phyloP scores from a whole-genome alignment of 768 basidiomycete species.

The Boletus pseudo-olivaceus region DNA sequence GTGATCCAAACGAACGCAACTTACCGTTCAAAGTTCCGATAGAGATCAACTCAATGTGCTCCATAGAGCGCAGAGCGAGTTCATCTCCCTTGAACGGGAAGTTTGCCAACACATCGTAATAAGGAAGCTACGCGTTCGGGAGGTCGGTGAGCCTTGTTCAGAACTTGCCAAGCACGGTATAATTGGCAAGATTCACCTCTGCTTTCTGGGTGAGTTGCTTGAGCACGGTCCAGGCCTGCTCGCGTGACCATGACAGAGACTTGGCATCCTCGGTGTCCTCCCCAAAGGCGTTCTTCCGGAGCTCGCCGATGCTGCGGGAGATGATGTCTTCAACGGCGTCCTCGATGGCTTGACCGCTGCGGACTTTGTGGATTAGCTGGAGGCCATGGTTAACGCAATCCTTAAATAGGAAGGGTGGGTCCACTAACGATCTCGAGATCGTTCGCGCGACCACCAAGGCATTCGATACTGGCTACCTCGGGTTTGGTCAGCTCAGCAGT shows the following conservation, averaged over 20 bases:
- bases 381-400: not conserved
- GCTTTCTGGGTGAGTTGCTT: slow-evolving; percentile 62
- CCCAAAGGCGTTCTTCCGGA: slow-evolving; percentile 90
- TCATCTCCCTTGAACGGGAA: slow-evolving; percentile 95
- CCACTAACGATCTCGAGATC: slow-evolving; percentile 77
- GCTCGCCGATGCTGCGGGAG: slow-evolving; percentile 68
- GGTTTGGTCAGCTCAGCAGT: slow-evolving; percentile 50
- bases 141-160: not conserved
- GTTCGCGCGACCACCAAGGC: slow-evolving; percentile 86
- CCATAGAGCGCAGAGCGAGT: slow-evolving; percentile 73
- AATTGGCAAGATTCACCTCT: slow-evolving; percentile 45
- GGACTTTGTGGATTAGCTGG: slow-evolving; percentile 83
- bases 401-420: not conserved
- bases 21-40: slow-evolving; percentile 74
- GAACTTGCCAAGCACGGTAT: slow-evolving; percentile 21
- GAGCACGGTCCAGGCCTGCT: slow-evolving; percentile 86
- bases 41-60: slow-evolving; percentile 83
- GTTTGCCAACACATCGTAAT: slow-evolving; percentile 76
- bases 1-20: not conserved
- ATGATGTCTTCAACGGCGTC: slow-evolving; percentile 93
- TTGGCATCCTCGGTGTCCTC: slow-evolving; percentile 90
- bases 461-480: slow-evolving; percentile 58
- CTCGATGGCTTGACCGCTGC: slow-evolving; percentile 63
- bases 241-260: slow-evolving; percentile 73
- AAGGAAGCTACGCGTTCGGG: slow-evolving; percentile 53